Evolutionary conservation across 2,329 filamentous ascomycete species (phyloP).

Genomic region (Fusarium verrucosum): DNA sequence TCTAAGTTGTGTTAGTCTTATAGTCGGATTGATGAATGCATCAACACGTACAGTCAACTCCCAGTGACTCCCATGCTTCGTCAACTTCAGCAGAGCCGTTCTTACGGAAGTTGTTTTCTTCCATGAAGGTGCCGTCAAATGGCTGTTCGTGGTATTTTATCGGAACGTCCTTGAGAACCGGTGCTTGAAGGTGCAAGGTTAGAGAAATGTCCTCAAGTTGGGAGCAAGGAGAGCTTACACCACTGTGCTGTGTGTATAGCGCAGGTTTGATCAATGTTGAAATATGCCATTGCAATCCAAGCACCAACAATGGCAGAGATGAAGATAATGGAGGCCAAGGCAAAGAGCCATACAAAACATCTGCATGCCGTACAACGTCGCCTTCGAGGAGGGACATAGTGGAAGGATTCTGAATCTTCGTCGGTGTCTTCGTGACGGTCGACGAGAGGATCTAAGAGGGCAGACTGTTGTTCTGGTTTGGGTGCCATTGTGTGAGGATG

Average conservation of each 20-base stretch:
- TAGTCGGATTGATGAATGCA: fast-evolving
- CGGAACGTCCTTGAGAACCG: slow-evolving; percentile 48
- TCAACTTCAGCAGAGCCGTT: slow-evolving; percentile 63
- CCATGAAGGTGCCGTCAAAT: slow-evolving; percentile 67
- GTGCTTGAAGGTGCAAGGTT: slow-evolving; percentile 37
- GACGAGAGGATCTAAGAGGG: slow-evolving; percentile 23
- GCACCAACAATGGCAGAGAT: slow-evolving; percentile 33
- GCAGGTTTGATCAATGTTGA: slow-evolving; percentile 39
- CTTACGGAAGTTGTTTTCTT: slow-evolving; percentile 63
- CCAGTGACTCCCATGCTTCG: slow-evolving; percentile 60
- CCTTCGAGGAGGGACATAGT: slow-evolving; percentile 23
- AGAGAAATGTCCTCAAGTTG: background rate
- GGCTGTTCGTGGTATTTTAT: slow-evolving; percentile 47
- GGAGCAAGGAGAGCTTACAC: slow-evolving; percentile 45
- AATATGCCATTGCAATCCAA: slow-evolving; percentile 34
- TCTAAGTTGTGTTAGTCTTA: slow-evolving; percentile 45
- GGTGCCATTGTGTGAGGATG: slow-evolving; percentile 23
- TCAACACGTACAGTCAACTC: slow-evolving; percentile 55
- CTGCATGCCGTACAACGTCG: slow-evolving; percentile 26
- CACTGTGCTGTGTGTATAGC: slow-evolving; percentile 49
- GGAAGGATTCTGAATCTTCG: slow-evolving; percentile 31
- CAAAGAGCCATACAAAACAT: slow-evolving; percentile 20
- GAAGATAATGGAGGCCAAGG: slow-evolving; percentile 12
- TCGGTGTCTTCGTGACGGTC: slow-evolving; percentile 29
- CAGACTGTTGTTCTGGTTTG: slow-evolving; percentile 38